Base-by-base conservation (phyloP, 1,284 basidiomycete genomes). In the Heterobasidion parviporum region DNA sequence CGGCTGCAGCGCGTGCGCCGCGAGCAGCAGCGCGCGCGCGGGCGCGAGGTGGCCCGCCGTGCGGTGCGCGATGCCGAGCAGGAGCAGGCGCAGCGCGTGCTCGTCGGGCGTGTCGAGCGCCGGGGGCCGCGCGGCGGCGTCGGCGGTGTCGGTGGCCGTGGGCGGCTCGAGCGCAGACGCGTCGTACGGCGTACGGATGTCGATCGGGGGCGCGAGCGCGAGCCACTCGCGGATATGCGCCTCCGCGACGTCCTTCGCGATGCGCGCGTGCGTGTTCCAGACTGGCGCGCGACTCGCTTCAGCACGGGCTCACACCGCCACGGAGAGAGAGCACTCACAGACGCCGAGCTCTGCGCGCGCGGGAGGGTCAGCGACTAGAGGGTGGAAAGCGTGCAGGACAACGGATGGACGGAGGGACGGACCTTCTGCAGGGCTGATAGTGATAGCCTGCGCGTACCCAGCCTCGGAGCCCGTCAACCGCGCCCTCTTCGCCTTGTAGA, bases 361-460 rank as follows among this genome's bases (percentile, higher is more conserved):
- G 26, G 33, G 1, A 2, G 6, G 32, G 49, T 49, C 14, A 15
- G 14, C 16, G 16, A 32, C 41, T 36, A 44, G 7, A 26, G 8
- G 16, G 46, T 8, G 20, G 15, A 38, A 41, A 45, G 16, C 10
- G 20, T 47, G 34, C 38, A 3, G 38, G 38, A 4, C 38, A 41
- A 6, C 38, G n/a, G 38, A 41, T 10, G 4, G n/a, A 3, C 4
- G 46, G n/a, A n/a, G n/a, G n/a, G 38, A 66, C 76, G 15, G 54
- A 83, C 84, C 85, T 69, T 89, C 85, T 6, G 85, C 83, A 10
- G 81, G 76, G 64, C 80, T 86, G 47, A 90, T 82, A 59, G 71
- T 78, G 45, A 88, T 81, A 10, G 74, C 72, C 47, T 81, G 72
- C 0, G 75, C 77, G 61, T 72, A 88, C 20, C 70, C 67, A 2